phyloP scores from a whole-genome alignment of 495 filamentous ascomycete species.

The Stereocaulon alpinum region DNA sequence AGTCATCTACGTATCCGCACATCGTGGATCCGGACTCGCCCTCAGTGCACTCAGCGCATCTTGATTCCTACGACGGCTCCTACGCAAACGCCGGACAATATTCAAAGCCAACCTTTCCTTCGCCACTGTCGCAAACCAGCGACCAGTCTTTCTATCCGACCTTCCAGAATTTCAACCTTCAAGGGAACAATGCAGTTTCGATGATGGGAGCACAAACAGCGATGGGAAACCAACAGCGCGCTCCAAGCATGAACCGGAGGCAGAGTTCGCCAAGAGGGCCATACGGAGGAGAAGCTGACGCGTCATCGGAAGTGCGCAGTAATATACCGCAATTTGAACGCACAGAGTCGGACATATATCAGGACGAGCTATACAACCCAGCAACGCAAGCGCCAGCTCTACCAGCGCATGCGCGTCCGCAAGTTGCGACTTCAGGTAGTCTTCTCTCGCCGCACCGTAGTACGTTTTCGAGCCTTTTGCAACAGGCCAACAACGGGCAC shows the following conservation, averaged over 20 bases:
- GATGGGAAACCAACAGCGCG: conserved; percentile 47
- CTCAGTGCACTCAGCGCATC: conserved; percentile 28
- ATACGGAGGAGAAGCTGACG: conserved; percentile 37
- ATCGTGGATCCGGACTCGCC: conserved; percentile 30
- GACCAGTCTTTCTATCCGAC: conserved; percentile 24
- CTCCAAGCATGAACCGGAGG: conserved; percentile 43
- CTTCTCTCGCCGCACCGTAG: conserved; percentile 48
- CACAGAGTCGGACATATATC: conserved; percentile 75
- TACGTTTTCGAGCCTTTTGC: conserved; percentile 62
- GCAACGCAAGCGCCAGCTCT: conserved; percentile 42
- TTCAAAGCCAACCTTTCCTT: conserved; percentile 36
- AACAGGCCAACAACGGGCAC: conserved; percentile 67
- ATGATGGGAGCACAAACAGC: conserved; percentile 35
- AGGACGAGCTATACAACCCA: conserved; percentile 78
- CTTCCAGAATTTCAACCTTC: conserved; percentile 40
- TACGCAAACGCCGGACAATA: conserved; percentile 26
- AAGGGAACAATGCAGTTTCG: conserved; percentile 31
- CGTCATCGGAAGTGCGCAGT: conserved; percentile 25
- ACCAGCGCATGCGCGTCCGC: conserved; percentile 34
- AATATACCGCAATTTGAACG: conserved; percentile 69
- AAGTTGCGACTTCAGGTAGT: conserved; percentile 26
- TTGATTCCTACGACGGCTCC: conserved; percentile 28
- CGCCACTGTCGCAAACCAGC: conserved; percentile 32
- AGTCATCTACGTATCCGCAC: conserved; percentile 25
- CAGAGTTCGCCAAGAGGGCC: conserved; percentile 41